phyloP scores from a whole-genome alignment of 495 filamentous ascomycete genomes.

The Neurospora sp. region DNA sequence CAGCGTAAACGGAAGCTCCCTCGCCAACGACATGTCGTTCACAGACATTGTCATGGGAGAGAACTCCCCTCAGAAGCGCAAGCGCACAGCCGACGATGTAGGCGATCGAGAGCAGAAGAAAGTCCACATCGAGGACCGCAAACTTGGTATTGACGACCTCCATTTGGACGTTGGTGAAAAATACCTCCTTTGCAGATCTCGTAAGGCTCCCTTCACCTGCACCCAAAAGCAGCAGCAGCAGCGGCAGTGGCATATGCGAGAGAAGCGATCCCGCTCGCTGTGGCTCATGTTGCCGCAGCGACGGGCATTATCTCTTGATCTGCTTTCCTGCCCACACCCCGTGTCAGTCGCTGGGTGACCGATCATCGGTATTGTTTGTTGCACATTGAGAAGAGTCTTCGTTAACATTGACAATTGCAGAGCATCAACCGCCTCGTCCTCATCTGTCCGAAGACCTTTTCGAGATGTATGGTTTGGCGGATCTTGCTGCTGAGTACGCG shows the following conservation, averaged over 20 bases:
- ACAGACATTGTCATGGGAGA: conserved; percentile 29
- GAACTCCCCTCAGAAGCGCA: conserved; percentile 43
- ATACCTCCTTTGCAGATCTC: conserved; percentile 51
- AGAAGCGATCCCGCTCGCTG: not conserved
- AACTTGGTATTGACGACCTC: conserved; percentile 43
- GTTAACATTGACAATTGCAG: conserved; percentile 43
- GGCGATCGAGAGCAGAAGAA: conserved; percentile 45
- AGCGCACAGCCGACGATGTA: conserved; percentile 36
- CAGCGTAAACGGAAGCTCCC: conserved; percentile 46
- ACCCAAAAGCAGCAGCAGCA: conserved; percentile 1
- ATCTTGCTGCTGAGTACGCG: conserved; percentile 41
- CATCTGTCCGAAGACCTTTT: conserved; percentile 41
- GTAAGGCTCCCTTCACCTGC: conserved; percentile 44
- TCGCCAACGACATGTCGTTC: conserved; percentile 28
- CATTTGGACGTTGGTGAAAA: conserved; percentile 47
- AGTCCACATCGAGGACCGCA: conserved; percentile 42
- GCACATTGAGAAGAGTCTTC: conserved; percentile 16
- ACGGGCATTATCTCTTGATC: not conserved
- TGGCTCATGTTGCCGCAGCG: not conserved
- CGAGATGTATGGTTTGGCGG: conserved; percentile 36
- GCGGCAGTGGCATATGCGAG: not conserved
- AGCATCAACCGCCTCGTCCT: conserved; percentile 31
- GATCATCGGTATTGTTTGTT: conserved; percentile 11
- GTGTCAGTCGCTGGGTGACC: conserved; percentile 4
- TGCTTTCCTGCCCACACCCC: not conserved